Conservation (phyloP, 2,329 filamentous ascomycete species). For the Fusarium sp. region DNA sequence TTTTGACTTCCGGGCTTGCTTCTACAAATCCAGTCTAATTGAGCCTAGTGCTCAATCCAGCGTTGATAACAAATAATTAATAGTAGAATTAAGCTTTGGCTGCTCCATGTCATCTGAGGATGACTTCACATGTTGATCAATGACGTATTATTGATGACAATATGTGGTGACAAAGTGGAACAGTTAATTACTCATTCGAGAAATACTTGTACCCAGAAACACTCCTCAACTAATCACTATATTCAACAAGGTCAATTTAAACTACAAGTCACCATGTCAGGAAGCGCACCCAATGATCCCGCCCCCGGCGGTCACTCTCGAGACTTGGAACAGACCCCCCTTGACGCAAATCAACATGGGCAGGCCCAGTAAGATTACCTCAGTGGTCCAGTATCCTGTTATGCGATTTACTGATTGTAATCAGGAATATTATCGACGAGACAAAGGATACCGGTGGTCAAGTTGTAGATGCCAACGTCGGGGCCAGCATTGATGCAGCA, state of each 20-base stretch:
- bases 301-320: conserved; percentile 7
- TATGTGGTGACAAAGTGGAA: background rate
- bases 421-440: conserved; percentile 19
- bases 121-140: conserved; percentile 1
- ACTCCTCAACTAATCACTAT: too few species aligned
- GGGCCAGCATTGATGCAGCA: conserved; percentile 7
- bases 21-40: too few species aligned
- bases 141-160: conserved; percentile 16
- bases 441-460: conserved; percentile 8
- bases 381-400: background rate
- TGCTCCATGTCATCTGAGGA: background rate
- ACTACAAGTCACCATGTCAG: background rate
- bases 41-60: too few species aligned
- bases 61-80: background rate
- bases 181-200: background rate
- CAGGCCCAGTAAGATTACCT: conserved; percentile 5
- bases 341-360: conserved; percentile 17
- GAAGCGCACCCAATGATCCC: conserved; percentile 15
- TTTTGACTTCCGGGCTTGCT: too few species aligned
- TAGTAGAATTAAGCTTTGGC: background rate
- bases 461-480: conserved; percentile 11
- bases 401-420: background rate
- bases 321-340: background rate
- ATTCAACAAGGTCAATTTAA: background rate
- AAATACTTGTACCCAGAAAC: background rate